These are phyloP conservation scores for Penicillium sclerotigenum DNA, from an alignment of 2,329 filamentous ascomycete genomes.

Conservation along the genomic window DNA sequence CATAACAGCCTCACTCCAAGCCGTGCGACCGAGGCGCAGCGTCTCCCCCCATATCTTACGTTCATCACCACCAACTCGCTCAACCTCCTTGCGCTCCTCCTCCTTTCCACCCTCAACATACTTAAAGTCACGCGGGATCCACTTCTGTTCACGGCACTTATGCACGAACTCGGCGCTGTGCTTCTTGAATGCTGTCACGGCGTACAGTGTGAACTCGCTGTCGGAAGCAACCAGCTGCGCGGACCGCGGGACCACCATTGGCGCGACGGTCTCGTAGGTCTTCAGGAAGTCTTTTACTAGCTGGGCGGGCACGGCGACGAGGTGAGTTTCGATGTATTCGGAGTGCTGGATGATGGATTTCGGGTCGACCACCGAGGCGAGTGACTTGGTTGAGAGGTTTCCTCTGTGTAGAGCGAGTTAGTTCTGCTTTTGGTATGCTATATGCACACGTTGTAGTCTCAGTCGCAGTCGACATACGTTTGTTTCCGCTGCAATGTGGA, in stretches of 20 bases:
- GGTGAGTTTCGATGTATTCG: constrained; percentile 94
- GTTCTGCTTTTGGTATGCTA: background rate
- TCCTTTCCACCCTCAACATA: constrained; percentile 86
- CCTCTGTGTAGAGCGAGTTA: constrained; percentile 54
- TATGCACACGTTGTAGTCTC: background rate
- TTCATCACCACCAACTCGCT: constrained; percentile 78
- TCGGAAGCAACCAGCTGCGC: constrained; percentile 76
- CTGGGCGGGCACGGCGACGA: constrained; percentile 80
- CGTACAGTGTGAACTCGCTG: constrained; percentile 83
- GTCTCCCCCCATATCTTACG: constrained; percentile 91
- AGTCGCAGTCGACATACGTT: constrained; percentile 56
- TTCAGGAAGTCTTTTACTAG: constrained; percentile 83
- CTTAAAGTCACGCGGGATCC: constrained; percentile 92
- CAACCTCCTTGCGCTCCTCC: constrained; percentile 82
- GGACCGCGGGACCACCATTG: constrained; percentile 92
- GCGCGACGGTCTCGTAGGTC: constrained; percentile 80
- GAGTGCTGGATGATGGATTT: constrained; percentile 78
- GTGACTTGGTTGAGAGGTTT: constrained; percentile 89
- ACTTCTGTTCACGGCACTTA: constrained; percentile 88
- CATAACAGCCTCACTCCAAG: constrained; percentile 95
- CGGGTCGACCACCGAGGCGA: constrained; percentile 83
- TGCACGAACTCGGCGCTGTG: constrained; percentile 80
- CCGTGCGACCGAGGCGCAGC: constrained; percentile 78
- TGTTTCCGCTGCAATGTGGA: constrained; percentile 80
- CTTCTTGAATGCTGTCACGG: constrained; percentile 93